Base-by-base conservation (phyloP, 305 asterid species). In the Striga hermonthica region DNA sequence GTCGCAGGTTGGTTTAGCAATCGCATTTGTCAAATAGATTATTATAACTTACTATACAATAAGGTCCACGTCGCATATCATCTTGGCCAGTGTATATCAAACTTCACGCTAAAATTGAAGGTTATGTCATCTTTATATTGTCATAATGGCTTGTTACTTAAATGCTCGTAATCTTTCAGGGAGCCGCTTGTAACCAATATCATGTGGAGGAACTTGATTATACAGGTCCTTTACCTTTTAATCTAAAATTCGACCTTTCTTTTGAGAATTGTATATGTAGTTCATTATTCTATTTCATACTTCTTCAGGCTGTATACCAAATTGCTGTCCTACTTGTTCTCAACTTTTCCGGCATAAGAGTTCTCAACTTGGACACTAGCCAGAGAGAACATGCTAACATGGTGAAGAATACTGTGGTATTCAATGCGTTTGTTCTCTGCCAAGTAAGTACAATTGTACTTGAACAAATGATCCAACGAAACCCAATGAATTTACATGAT, bases 151-250 rank as follows among this genome's bases (percentile, higher is more conserved):
- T 38, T 61, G 13, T 58, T 12, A 22, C 56, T 69, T 45, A 67
- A 57, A 45, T 67, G 40, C 49, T 70, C 57, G 10, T 64, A 62
- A 63, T 62, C 3, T 43, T 69, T 73, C 80, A 89, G 97, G 86
- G 97, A 92, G 78, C 96, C 96, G 9, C 91, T 92, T 47, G 96
- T 92, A 52, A 92, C 98, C 55, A 92, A 92, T 64, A 84, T 92
- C 72, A 87, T 92, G 98, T 92, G 97, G 97, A 86, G 98, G 79
- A 92, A 92, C 90, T 81, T 92, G 87, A 31, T 77, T 28, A 67
- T 92, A 50, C 98, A 92, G 96, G 98, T 89, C 68, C 12, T 13
- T 60, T 49, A 22, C 38, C 56, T 60, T 64, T 11, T 53, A 52
- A 38, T 60, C 50, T 52, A 54, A 38, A 44, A 76, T 53, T 39